These are phyloP conservation scores for Avena insularis DNA, from an alignment of 176 grass and related monocot species.

Conservation along the genomic window DNA sequence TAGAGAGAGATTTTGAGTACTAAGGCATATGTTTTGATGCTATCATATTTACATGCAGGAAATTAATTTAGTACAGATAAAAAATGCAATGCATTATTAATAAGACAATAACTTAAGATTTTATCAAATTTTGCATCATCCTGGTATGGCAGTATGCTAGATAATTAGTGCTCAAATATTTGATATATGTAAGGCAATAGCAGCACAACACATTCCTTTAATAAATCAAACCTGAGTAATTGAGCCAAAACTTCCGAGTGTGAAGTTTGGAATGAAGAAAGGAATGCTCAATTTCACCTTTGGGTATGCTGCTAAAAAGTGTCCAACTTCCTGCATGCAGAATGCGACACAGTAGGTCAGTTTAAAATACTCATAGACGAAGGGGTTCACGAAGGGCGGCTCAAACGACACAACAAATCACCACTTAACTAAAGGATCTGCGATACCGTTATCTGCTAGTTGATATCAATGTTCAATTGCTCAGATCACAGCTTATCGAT, in stretches of 20 bases:
- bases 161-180: constrained; percentile 4
- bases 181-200: constrained; percentile 16
- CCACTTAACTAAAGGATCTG: constrained; percentile 8
- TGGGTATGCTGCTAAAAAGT: constrained; percentile 88
- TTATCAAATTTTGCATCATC: constrained; percentile 7
- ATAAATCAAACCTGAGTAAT: constrained; percentile 81
- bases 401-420: constrained; percentile 4
- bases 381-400: neutral
- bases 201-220: constrained; percentile 18
- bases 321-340: constrained; percentile 80
- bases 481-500: neutral
- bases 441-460: neutral
- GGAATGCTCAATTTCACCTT: constrained; percentile 92
- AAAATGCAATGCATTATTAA: neutral
- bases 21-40: neutral
- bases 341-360: constrained; percentile 21
- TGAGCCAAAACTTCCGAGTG: constrained; percentile 90
- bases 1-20: neutral
- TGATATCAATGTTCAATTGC: neutral
- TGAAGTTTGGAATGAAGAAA: constrained; percentile 96
- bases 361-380: constrained; percentile 28
- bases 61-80: constrained; percentile 14
- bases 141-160: neutral
- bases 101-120: neutral
- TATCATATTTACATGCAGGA: constrained; percentile 11